Conservation (phyloP, 140 eudicot species). For the Senecio squalidus region DNA sequence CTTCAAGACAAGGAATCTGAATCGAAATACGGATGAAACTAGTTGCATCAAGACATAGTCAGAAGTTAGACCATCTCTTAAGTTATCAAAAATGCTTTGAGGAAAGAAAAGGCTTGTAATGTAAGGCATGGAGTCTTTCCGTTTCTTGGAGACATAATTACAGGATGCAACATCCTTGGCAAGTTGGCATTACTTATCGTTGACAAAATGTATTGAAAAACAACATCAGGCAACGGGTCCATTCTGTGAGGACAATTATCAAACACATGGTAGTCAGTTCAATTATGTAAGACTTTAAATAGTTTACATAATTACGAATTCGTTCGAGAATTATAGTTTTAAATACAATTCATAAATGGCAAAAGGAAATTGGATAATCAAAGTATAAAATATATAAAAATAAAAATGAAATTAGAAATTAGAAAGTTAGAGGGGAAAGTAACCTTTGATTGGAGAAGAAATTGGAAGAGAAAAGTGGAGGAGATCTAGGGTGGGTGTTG, state of each 20-base stretch:
- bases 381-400: too few relatives aligned
- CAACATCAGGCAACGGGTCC: conserved; percentile 78
- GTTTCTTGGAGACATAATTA: conserved; percentile 62
- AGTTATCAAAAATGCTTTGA: conserved; percentile 60
- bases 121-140: conserved; percentile 65
- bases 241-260: conserved; percentile 36
- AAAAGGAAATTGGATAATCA: too few relatives aligned
- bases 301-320: too few relatives aligned
- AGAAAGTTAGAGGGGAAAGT: too few relatives aligned
- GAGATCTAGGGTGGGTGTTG: too few relatives aligned
- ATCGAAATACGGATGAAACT: conserved; percentile 24
- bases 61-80: conserved; percentile 35
- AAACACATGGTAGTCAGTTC: conserved; percentile 26
- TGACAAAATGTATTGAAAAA: conserved; percentile 57
- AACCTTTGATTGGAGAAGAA: too few relatives aligned
- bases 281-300: too few relatives aligned
- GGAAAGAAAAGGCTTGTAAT: conserved; percentile 62
- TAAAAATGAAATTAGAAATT: too few relatives aligned
- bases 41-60: conserved; percentile 40
- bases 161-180: conserved; percentile 73
- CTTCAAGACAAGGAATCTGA: conserved; percentile 57
- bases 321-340: too few relatives aligned
- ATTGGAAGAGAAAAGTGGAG: too few relatives aligned
- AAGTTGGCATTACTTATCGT: conserved; percentile 35
- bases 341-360: too few relatives aligned